Conservation (phyloP, 1,284 basidiomycete genomes). For the Cystobasidiaceae sp. region DNA sequence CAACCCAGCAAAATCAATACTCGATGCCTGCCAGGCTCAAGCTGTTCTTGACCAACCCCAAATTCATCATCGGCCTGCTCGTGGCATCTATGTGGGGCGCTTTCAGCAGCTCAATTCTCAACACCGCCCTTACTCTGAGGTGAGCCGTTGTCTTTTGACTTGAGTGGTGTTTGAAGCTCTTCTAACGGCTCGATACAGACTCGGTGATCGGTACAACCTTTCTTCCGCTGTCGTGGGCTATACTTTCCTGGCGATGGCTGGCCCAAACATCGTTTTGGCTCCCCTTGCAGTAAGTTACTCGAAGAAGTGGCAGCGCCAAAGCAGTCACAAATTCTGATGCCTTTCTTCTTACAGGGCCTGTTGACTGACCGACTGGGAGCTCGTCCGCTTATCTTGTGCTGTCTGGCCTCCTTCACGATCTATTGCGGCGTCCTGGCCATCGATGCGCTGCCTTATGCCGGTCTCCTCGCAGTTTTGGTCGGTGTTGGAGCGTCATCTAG, state of each 20-base stretch:
- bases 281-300: slow-evolving; percentile 9
- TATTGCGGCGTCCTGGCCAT: slow-evolving; percentile 11
- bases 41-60: background rate
- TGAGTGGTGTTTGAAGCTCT: background rate
- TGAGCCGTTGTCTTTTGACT: no score
- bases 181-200: background rate
- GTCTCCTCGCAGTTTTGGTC: background rate
- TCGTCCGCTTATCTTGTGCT: background rate
- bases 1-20: no score
- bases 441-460: slow-evolving; percentile 7
- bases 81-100: background rate
- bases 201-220: slow-evolving; percentile 4
- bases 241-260: slow-evolving; percentile 12
- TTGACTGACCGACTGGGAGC: slow-evolving; percentile 22
- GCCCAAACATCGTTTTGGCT: background rate
- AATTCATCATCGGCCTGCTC: background rate
- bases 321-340: no score
- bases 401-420: slow-evolving; percentile 2
- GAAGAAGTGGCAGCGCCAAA: background rate
- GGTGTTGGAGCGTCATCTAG: background rate
- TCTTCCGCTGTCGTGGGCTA: background rate
- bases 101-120: background rate
- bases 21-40: background rate
- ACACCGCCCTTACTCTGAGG: background rate
- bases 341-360: background rate